These are phyloP conservation scores for Aureobasidium mangrovei DNA, from an alignment of 2,329 filamentous ascomycete species.

Conservation along the genomic window DNA sequence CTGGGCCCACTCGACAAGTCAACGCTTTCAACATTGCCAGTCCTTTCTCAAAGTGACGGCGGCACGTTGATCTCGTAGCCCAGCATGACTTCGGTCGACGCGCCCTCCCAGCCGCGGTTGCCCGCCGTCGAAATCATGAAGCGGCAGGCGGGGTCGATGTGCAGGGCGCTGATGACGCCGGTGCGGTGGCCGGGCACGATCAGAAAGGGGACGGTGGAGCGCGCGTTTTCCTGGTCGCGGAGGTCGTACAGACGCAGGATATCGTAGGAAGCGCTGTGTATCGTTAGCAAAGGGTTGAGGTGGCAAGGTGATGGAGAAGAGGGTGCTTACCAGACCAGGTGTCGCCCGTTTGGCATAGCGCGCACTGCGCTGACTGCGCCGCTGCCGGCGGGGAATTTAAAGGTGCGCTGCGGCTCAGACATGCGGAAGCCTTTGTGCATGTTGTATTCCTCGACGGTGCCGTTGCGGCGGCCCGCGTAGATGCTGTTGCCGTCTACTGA, in stretches of 20 bases:
- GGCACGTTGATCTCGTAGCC: slow-evolving; percentile 71
- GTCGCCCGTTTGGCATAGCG: slow-evolving; percentile 85
- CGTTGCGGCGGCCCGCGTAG: slow-evolving; percentile 82
- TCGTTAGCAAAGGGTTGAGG: background rate
- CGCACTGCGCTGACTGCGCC: slow-evolving; percentile 81
- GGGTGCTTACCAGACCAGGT: slow-evolving; percentile 66
- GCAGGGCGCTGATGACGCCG: slow-evolving; percentile 77
- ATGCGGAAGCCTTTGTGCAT: slow-evolving; percentile 61
- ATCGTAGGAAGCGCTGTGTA: slow-evolving; percentile 70
- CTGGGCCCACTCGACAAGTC: too few relatives aligned
- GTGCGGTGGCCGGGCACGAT: slow-evolving; percentile 87
- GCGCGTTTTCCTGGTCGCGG: slow-evolving; percentile 37
- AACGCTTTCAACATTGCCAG: too few relatives aligned
- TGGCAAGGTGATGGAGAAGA: background rate
- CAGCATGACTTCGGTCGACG: slow-evolving; percentile 77
- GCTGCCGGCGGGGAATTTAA: slow-evolving; percentile 83
- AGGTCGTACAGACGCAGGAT: slow-evolving; percentile 91
- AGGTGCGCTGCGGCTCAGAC: slow-evolving; percentile 64
- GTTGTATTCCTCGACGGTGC: slow-evolving; percentile 89
- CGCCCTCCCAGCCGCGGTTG: slow-evolving; percentile 91
- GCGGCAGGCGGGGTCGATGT: slow-evolving; percentile 75
- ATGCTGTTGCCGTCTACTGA: slow-evolving; percentile 91
- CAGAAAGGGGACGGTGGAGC: slow-evolving; percentile 83
- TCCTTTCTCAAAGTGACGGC: too few relatives aligned
- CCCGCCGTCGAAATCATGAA: slow-evolving; percentile 91